phyloP scores from a whole-genome alignment of 2,329 filamentous ascomycete species.

The Pseudopyricularia javanii region DNA sequence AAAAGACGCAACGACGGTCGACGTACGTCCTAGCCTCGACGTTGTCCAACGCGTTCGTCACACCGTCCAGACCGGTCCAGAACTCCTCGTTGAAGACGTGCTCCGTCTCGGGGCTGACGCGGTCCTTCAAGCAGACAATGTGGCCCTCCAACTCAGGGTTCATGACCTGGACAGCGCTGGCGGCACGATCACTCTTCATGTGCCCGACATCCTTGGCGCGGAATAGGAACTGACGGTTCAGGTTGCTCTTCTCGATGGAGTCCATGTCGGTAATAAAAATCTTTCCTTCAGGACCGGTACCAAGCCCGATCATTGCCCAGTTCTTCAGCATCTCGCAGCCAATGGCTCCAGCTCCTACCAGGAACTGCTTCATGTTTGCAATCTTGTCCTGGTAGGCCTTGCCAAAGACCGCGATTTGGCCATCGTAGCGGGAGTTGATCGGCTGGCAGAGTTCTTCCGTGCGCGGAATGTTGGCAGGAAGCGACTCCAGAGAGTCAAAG shows the following conservation, averaged over 20 bases:
- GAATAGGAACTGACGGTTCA: constrained; percentile 96
- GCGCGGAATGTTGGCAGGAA: constrained; percentile 62
- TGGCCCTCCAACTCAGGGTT: constrained; percentile 85
- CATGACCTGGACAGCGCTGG: constrained; percentile 83
- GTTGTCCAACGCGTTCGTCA: constrained; percentile 96
- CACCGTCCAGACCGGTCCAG: constrained; percentile 76
- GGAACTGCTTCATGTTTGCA: constrained; percentile 78
- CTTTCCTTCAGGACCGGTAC: constrained; percentile 74
- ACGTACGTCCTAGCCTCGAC: constrained; percentile 95
- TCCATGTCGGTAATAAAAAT: constrained; percentile 97
- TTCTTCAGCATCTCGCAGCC: constrained; percentile 99
- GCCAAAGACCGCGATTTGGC: constrained; percentile 93
- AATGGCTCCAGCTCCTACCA: constrained; percentile 93
- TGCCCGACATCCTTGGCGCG: constrained; percentile 84
- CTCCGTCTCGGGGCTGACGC: constrained; percentile 85
- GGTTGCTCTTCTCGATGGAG: constrained; percentile 96
- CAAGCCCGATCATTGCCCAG: constrained; percentile 97
- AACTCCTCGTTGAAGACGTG: constrained; percentile 89
- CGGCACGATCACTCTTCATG: constrained; percentile 92
- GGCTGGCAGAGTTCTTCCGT: constrained; percentile 85
- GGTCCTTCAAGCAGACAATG: constrained; percentile 75
- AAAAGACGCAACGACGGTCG: constrained; percentile 92
- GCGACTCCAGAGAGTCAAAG: constrained; percentile 93
- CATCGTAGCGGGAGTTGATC: constrained; percentile 77
- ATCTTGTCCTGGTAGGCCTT: constrained; percentile 90